A percentile compares a stretch with the other conserved stretches of the same genome.
These are phyloP conservation scores for Russula sp. DNA, from an alignment of 768 basidiomycete species.

Conservation along the genomic window DNA sequence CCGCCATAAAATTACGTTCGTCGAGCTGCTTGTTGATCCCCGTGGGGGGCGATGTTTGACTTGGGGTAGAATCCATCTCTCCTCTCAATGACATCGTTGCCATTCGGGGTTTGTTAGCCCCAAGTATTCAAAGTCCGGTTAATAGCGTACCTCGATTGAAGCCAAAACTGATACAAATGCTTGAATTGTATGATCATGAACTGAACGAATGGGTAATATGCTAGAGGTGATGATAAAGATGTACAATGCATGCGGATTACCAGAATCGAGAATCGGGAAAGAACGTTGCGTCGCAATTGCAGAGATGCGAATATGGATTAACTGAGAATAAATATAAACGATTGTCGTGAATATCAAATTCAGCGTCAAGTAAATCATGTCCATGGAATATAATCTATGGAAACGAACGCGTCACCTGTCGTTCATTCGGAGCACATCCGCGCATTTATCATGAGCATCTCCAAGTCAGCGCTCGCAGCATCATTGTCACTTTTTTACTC, in stretches of 20 bases:
- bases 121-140: not conserved
- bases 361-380: not conserved
- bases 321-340: constrained; percentile 14
- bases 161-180: constrained; percentile 16
- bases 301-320: constrained; percentile 4
- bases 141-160: not conserved
- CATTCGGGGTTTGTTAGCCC: constrained; percentile 51
- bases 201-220: constrained; percentile 20
- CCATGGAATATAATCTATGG: not conserved
- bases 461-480: constrained; percentile 3
- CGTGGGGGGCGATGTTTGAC: constrained; percentile 50
- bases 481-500: not conserved
- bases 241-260: constrained; percentile 28
- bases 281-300: constrained; percentile 14
- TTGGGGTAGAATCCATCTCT: constrained; percentile 82
- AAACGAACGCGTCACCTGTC: constrained; percentile 22
- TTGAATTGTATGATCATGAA: constrained; percentile 22
- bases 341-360: constrained; percentile 19
- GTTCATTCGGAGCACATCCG: constrained; percentile 8
- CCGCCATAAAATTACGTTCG: constrained; percentile 92
- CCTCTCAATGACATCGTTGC: constrained; percentile 74
- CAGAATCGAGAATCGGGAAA: constrained; percentile 10
- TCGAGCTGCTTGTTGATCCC: constrained; percentile 76
- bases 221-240: constrained; percentile 25
- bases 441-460: constrained; percentile 16